A percentile compares a stretch with the other conserved stretches of the same genome.
Conservation (phyloP, 2,329 filamentous ascomycete species). For the Colletotrichum sp. region DNA sequence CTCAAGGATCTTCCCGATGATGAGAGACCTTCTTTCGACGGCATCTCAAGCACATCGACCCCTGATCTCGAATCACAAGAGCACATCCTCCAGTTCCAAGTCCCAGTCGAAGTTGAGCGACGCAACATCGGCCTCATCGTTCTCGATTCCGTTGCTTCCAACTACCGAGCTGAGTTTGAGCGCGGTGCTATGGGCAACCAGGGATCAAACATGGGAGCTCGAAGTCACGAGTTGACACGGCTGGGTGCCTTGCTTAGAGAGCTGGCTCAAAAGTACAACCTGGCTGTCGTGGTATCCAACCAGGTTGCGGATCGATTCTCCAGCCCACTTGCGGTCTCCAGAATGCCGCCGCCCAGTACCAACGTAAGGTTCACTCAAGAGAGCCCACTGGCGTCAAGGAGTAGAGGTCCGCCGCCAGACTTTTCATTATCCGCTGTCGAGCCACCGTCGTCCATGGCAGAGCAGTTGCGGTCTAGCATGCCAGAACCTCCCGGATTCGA, state of each 20-base stretch:
- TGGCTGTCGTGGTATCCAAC: constrained; percentile 92
- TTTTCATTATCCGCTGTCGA: constrained; percentile 30
- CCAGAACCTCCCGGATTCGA: constrained; percentile 46
- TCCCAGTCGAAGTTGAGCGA: constrained; percentile 81
- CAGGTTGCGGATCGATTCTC: constrained; percentile 90
- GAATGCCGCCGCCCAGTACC: constrained; percentile 23
- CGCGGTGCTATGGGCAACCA: constrained; percentile 48
- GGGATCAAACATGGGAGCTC: constrained; percentile 71
- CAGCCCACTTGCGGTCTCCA: constrained; percentile 25
- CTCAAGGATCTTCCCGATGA: constrained; percentile 45
- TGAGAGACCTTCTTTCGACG: constrained; percentile 68
- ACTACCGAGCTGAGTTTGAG: constrained; percentile 92
- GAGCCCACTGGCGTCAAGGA: constrained; percentile 56
- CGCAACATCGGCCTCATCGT: constrained; percentile 82
- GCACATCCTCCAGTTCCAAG: constrained; percentile 90
- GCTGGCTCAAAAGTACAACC: constrained; percentile 73
- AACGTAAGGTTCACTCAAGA: constrained; percentile 38
- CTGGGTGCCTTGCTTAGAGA: constrained; percentile 78
- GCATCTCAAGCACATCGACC: constrained; percentile 80
- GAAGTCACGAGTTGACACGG: constrained; percentile 77
- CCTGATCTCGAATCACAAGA: constrained; percentile 94
- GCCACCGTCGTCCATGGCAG: constrained; percentile 45
- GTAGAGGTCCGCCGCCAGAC: constrained; percentile 31
- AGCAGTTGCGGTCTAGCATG: constrained; percentile 38
- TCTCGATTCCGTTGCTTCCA: constrained; percentile 91